Percentiles rank a stretch among this genome's conserved stretches.
These are phyloP conservation scores for Botryotinia convoluta DNA, from an alignment of 2,329 filamentous ascomycete genomes.

Conservation along the genomic window DNA sequence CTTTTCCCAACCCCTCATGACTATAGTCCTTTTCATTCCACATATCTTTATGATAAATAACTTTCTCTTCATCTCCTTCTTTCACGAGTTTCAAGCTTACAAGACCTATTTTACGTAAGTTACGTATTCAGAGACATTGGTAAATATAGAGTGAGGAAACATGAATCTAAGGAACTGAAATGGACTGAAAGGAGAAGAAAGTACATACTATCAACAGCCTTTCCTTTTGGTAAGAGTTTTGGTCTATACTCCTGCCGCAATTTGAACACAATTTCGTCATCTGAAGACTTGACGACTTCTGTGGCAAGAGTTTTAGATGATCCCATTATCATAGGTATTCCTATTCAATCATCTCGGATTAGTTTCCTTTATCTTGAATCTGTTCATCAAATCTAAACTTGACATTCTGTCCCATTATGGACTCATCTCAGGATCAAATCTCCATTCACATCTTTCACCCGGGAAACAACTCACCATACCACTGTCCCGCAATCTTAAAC, in stretches of 20 bases:
- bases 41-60: conserved; percentile 50
- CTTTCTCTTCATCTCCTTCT: conserved; percentile 38
- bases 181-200: not conserved
- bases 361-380: not conserved
- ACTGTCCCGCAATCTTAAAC: conserved; percentile 52
- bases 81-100: conserved; percentile 43
- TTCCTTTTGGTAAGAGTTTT: conserved; percentile 35
- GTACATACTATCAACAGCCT: conserved; percentile 8
- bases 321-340: conserved; percentile 44
- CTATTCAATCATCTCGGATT: conserved; percentile 22
- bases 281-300: conserved; percentile 42
- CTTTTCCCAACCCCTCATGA: conserved; percentile 46
- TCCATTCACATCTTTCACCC: not conserved
- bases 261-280: conserved; percentile 47
- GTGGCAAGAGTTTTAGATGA: conserved; percentile 43
- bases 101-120: conserved; percentile 29
- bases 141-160: not conserved
- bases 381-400: not conserved
- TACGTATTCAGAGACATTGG: too few relatives aligned
- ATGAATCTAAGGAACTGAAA: not conserved
- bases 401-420: not conserved
- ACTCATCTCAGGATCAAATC: not conserved
- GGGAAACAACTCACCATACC: conserved; percentile 39
- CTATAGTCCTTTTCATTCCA: conserved; percentile 50
- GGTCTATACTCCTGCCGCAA: conserved; percentile 48